Conservation (phyloP, 352 stramenopile species). For the Globisporangium okanoganense region DNA sequence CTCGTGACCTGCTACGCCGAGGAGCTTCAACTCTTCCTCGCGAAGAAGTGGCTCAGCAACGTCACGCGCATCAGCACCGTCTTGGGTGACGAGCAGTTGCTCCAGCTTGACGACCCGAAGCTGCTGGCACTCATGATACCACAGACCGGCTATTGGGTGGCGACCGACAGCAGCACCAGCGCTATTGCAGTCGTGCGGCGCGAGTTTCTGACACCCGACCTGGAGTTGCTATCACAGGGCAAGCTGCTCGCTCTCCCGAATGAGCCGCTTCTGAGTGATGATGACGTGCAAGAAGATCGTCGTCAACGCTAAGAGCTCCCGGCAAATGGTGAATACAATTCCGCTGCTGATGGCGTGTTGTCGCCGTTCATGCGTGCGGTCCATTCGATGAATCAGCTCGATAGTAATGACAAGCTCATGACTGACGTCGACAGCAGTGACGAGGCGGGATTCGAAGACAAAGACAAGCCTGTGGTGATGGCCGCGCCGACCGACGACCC, state of each 20-base stretch:
- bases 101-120: neutral
- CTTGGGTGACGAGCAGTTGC: neutral
- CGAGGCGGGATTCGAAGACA: neutral
- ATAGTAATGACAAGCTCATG: neutral
- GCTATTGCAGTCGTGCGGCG: neutral
- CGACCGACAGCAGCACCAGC: too few species aligned
- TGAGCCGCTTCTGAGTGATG: neutral
- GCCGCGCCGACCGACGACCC: neutral
- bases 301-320: too few species aligned
- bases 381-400: neutral
- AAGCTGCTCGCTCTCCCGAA: neutral
- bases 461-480: neutral
- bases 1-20: neutral
- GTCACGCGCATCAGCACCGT: neutral
- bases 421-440: neutral
- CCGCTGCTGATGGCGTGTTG: too few species aligned
- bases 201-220: neutral
- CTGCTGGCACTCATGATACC: neutral
- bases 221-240: neutral
- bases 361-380: neutral
- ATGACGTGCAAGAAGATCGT: too few species aligned
- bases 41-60: neutral
- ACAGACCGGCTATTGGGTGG: neutral
- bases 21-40: conserved; percentile 3
- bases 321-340: too few species aligned